Evolutionary conservation across 495 filamentous ascomycete species (phyloP), one percentile per base, ranked within the genome.

Genomic region (Aspergillus funiculosus): DNA sequence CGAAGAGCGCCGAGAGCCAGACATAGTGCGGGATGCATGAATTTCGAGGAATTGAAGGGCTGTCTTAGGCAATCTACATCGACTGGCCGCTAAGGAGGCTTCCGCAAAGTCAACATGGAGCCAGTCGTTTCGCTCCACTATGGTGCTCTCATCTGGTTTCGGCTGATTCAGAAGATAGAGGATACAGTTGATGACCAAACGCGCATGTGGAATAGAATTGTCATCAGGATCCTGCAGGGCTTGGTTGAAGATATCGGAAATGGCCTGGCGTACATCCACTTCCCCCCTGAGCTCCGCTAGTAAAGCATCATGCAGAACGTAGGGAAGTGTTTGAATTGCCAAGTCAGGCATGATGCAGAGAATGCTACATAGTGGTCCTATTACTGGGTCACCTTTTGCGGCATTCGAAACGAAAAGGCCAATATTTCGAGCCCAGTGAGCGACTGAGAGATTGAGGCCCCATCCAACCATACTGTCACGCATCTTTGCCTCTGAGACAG

Each of bases 121-220:
- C 92, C 92, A 97, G 37, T 76, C 74, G 28, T 82, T 69, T 28
- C 94, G 81, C 51, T 95, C 85, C 29, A 79, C 81, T 42, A 83
- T 83, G 0, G 87, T 92, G 2, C 64, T 61, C 61, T 98, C 94
- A 5, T 77, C 66, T 2, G 81, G 81, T n/a, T 79, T 55, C n/a
- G 73, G 75, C 58, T 92, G 90, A 6, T 85, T 87, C 17, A 89
- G 80, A 28, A 98, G 73, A 56, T 95, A 97, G n/a, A 97, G 69
- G 39, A 97, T 75, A 9, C 82, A 81, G 42, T 83, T 83, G 26
- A 96, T 74, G 1, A 96, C 72, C 44, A 89, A 66, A 15, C 69
- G 70, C 22, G 74, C 65, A 60, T 79, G 74, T 5, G 73, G 61
- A 18, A 70, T 59, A 3, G 60, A 73, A 4, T 53, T 53, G 15